Evolutionary conservation across 1,139 yeast genomes (phyloP), one percentile per base, ranked within the genome.

Genomic region (Blastobotrys persicus): DNA sequence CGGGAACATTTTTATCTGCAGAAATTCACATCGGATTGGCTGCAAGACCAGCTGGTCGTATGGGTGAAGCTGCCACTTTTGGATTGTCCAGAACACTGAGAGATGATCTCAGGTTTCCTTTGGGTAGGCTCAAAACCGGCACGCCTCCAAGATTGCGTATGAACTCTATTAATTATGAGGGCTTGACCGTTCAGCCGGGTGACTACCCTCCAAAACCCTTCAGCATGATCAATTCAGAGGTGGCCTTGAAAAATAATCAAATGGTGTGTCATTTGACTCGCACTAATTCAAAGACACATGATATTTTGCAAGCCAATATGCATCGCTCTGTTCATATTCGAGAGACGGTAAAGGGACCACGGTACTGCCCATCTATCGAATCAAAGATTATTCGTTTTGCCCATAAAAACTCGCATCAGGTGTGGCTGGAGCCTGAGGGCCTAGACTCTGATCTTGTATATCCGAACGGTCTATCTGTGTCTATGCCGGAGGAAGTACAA

Each of bases 341-440:
- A 54, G 98, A 94, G 70, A 85, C 96, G 0, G 96, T 92, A 5
- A 88, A 88, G 60, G 98, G 98, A 0, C 99, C 99, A 1, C 73
- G 99, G 26, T 94, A 94, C 65, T 94, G 99, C 68, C 99, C 99
- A 1, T 91, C 98, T 0, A 82, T 94, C 42, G 99, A 94, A 64
- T 82, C 95, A 4, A 94, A 94, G 63, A 75, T 94, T 31, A 79
- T 86, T 42, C 79, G 89, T 58, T 94, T 94, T 62, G 76, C 88
- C 2, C 85, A 86, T 39, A 91, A 87, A 62, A 71, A 76, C 3
- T 73, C 80, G 1, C 98, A 94, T 64, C 77, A 82, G 50, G 82
- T 94, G 4, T 94, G 98, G 98, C 73, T 94, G 5, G 98, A 94
- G 65, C 98, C 98, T 0, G 99, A 94, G 65, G 98, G 98, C 0